Base-by-base conservation (phyloP, 768 basidiomycete species). In the Pisolithus tinctorius region DNA sequence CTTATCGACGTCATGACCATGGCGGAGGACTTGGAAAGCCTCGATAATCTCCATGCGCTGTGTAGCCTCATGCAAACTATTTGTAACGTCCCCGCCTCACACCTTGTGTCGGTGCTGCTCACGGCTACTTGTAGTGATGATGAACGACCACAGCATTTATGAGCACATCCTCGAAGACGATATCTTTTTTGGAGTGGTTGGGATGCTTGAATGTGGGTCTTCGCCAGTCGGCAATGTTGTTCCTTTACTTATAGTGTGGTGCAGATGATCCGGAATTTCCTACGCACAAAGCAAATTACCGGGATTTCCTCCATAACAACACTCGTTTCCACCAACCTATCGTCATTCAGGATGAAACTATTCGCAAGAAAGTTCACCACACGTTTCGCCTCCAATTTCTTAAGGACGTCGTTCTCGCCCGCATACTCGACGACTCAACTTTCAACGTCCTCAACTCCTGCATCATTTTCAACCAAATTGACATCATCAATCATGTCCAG, bases 391-490 rank as follows among this genome's bases (percentile, higher is more conserved):
- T 99, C 6, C 92, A 93, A 63, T 98, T 93, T 70, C 85, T 99
- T 62, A 98, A 97, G 67, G 96, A 99, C 65, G 95, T 99, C 52
- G 92, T 99, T 39, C 87, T 99, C 45, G 92, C 93, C 0, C 86
- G 96, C 16, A 85, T 86, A 1, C 80, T 97, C 45, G 96, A 99
- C 61, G 96, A 99, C 67, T 87, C 90, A 2, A 97, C 94, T 0
- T 95, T 97, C 78, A 93, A 92, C 62, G 91, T 96, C 60, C 81
- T 98, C 63, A 97, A 93, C 69, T 93, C 92, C 2, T 90, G 90
- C 70, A 93, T 99, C 67, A 92, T 97, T 64, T 98, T 94, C 79
- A 96, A 98, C 71, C 95, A 99, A 67, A 93, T 95, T 60, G 96
- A 99, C 69, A 97, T 99, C 62, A 93, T 99, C 62, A 82, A 77